Conservation (phyloP, 176 grass and related monocot genomes). For the Elaeis guineensis region DNA sequence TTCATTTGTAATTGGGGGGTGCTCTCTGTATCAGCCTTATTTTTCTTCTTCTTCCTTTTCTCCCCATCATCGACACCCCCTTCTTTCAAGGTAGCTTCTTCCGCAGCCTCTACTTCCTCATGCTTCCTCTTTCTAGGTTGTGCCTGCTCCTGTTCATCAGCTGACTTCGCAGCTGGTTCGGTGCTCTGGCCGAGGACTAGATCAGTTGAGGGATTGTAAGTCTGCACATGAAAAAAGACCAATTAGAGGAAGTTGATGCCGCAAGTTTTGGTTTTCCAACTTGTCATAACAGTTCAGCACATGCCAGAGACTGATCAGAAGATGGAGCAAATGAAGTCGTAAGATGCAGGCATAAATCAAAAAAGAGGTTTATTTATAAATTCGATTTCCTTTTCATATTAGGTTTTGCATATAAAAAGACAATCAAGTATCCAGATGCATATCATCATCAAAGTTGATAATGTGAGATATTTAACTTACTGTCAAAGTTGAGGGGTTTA, state of each 20-base stretch:
- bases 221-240: conserved; percentile 25
- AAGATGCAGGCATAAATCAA: too few relatives aligned
- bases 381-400: too few relatives aligned
- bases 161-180: conserved; percentile 28
- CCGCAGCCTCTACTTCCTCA: conserved; percentile 18
- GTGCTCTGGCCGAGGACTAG: conserved; percentile 32
- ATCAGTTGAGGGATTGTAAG: conserved; percentile 73
- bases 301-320: too few relatives aligned
- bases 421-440: too few relatives aligned
- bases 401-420: too few relatives aligned
- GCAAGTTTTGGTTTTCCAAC: neutral
- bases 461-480: too few relatives aligned
- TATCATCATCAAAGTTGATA: too few relatives aligned
- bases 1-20: neutral
- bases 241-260: neutral
- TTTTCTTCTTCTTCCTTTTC: conserved; percentile 34
- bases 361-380: too few relatives aligned
- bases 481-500: too few relatives aligned
- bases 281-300: too few relatives aligned
- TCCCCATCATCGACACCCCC: neutral
- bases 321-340: too few relatives aligned
- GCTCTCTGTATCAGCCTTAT: conserved; percentile 17
- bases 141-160: conserved; percentile 1
- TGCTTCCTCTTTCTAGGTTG: conserved; percentile 56
- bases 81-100: conserved; percentile 11